Evolutionary conservation across 192 early-diverging fungal species (phyloP).

Genomic region (Backusella tuberculispora): DNA sequence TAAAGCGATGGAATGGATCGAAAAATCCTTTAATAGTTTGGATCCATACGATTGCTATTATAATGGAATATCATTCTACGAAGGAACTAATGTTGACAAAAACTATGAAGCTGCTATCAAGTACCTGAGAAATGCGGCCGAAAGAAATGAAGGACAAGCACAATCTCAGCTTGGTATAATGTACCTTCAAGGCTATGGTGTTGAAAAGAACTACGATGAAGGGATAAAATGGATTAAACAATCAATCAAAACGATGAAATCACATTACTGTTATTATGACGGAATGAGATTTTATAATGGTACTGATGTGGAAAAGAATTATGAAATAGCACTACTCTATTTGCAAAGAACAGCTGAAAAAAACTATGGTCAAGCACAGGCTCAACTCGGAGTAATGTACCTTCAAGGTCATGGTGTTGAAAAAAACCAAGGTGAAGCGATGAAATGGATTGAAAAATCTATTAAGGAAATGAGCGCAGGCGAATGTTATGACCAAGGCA

Average conservation of each 20-base stretch:
- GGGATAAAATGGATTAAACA: neutral
- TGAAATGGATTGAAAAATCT: neutral
- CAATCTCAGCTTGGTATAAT: neutral
- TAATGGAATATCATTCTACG: too few species aligned
- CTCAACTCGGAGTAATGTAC: neutral
- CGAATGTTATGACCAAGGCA: neutral
- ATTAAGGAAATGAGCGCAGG: neutral
- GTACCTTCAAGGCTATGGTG: neutral
- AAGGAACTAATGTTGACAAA: too few species aligned
- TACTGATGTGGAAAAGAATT: too few species aligned
- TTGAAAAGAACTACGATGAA: neutral
- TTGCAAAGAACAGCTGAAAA: neutral
- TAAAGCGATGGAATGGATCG: neutral
- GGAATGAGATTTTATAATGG: too few species aligned
- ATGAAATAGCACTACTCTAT: neutral
- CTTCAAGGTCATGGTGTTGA: neutral
- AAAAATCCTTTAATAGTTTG: neutral
- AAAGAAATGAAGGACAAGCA: neutral
- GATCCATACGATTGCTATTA: too few species aligned
- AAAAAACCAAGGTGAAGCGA: neutral
- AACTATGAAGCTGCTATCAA: neutral
- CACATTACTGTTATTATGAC: too few species aligned
- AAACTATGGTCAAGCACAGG: neutral
- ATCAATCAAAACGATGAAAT: neutral
- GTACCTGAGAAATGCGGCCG: neutral